A percentile compares a stretch with the other conserved stretches of the same genome.
These are phyloP conservation scores for Pichia sp. DNA, from an alignment of 1,139 yeast species.

Conservation along the genomic window DNA sequence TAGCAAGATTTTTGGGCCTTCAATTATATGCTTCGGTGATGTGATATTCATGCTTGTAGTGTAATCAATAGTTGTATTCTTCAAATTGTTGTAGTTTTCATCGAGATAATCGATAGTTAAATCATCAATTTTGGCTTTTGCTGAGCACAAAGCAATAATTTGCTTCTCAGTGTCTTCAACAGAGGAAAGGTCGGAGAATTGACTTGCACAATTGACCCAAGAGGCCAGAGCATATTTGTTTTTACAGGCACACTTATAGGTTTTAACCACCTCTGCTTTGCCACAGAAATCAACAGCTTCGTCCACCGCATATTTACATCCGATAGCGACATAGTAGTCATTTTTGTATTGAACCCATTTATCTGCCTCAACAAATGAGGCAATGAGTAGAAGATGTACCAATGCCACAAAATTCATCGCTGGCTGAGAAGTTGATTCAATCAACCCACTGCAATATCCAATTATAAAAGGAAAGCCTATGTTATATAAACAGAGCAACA, in stretches of 20 bases:
- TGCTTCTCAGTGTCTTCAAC: neutral
- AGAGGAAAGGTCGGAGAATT: neutral
- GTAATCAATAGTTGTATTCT: conserved; percentile 15
- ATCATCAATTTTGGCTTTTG: neutral
- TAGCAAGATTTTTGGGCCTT: conserved; percentile 16
- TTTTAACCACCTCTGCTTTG: conserved; percentile 7
- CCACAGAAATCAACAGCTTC: conserved; percentile 28
- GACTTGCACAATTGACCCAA: conserved; percentile 10
- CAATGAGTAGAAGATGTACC: neutral
- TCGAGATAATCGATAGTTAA: neutral
- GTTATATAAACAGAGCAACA: too few species aligned
- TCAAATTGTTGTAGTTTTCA: neutral
- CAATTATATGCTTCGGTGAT: conserved; percentile 1
- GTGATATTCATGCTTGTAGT: conserved; percentile 2
- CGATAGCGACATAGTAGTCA: conserved; percentile 17
- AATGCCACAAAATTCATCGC: neutral
- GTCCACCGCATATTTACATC: conserved; percentile 28
- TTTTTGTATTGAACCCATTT: conserved; percentile 14
- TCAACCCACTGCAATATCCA: too few species aligned
- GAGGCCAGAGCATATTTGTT: conserved; percentile 13
- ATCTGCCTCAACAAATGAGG: neutral
- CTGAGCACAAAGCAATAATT: conserved; percentile 1
- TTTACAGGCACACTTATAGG: conserved; percentile 19
- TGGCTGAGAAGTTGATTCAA: too few species aligned
- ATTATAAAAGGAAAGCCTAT: too few species aligned